Conservation (phyloP, 345 rosid genomes). For the Stellera chamaejasme region DNA sequence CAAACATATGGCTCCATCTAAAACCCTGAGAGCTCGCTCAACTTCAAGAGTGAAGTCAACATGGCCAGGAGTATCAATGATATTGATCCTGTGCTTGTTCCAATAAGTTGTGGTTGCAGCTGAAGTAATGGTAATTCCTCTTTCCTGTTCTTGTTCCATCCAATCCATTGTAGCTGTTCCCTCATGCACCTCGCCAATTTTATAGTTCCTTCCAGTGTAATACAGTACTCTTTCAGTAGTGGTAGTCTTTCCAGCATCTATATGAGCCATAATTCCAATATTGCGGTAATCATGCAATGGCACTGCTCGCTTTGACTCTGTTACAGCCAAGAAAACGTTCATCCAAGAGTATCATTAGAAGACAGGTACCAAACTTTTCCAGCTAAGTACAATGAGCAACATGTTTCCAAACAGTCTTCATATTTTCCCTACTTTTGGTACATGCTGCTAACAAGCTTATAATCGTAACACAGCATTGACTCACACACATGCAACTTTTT, state of each 20-base stretch:
- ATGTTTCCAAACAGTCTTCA: no score
- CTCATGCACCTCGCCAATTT: slow-evolving; percentile 96
- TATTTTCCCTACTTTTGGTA: no score
- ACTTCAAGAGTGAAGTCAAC: slow-evolving; percentile 97
- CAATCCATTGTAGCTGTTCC: slow-evolving; percentile 99
- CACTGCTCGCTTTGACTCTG: slow-evolving; percentile 56
- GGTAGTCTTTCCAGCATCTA: slow-evolving; percentile 97
- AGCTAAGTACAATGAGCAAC: no score
- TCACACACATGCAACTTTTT: not conserved
- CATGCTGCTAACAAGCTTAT: not conserved
- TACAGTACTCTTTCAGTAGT: slow-evolving; percentile 83
- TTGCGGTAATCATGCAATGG: slow-evolving; percentile 84
- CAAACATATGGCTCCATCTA: slow-evolving; percentile 94
- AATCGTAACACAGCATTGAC: not conserved
- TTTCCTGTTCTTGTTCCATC: slow-evolving; percentile 99
- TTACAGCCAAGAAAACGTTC: slow-evolving; percentile 10
- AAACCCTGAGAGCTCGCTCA: slow-evolving; percentile 90
- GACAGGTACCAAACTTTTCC: slow-evolving; percentile 10
- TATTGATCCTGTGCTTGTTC: slow-evolving; percentile 87
- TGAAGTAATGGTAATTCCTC: slow-evolving; percentile 97
- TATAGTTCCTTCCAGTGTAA: slow-evolving; percentile 94
- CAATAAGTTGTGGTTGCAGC: slow-evolving; percentile 96
- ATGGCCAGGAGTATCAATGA: slow-evolving; percentile 94
- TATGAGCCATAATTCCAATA: slow-evolving; percentile 99
- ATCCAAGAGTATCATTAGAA: not conserved